Base-by-base conservation (phyloP, 257 asterid genomes). In the Capsicum pubescens region DNA sequence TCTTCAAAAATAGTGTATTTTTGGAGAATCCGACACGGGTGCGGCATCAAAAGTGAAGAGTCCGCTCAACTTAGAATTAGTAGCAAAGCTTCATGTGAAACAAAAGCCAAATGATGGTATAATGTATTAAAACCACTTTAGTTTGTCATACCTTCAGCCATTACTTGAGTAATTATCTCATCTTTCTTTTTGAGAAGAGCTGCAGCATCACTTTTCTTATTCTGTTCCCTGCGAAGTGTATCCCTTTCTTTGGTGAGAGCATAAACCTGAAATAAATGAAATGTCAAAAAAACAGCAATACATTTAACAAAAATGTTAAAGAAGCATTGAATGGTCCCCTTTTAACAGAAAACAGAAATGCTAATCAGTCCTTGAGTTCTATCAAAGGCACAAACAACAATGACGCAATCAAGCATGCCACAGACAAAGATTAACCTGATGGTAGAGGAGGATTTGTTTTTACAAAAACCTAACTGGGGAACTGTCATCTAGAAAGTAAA, bases 131-230 rank as follows among this genome's bases (percentile, higher is more conserved):
- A 35, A 36, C 15, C 57, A 80, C 81, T 35, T 44, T 63, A 77
- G 46, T 77, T 56, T 54, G 66, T 36, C 91, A 61, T 83, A 95
- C 99, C 99, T 95, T 94, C 99, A 64, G 97, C 99, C 98, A 94
- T 95, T 84, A 95, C 98, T 91, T 95, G 99, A 86, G 84, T 94
- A 87, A 95, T 95, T 84, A 95, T 94, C 89, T 95, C 99, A 82
- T 95, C 99, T 84, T 95, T 95, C 85, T 94, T 98, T 94, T 95
- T 95, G 90, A 95, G 87, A 91, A 95, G 97, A 85, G 95, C 98
- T 85, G 98, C 97, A 81, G 97, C 97, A 84, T 95, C 99, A 89
- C 92, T 95, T 89, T 91, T 95, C 90, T 87, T 94, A 87, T 69
- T 95, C 82, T 93, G 97, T 86, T 95, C 99, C 88, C 98, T 91